Base-by-base conservation (phyloP, 306 rosid genomes). In the Glycyrrhiza uralensis region DNA sequence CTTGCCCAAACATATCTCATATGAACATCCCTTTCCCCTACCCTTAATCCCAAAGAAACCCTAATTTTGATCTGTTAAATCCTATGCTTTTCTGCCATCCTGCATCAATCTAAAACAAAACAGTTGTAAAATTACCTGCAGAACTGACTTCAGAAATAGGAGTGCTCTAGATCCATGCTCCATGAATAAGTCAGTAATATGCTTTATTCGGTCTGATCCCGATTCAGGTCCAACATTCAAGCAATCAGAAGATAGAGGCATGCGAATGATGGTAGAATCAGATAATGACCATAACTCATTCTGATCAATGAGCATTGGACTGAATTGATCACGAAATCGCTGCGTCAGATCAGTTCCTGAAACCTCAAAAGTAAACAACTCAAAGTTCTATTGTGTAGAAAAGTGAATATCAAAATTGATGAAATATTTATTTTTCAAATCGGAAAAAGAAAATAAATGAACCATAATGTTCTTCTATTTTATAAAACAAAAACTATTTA, bases 261-360 rank as follows among this genome's bases (percentile, higher is more conserved):
- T 93, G 23, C 98, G 98, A 66, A 93, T 91, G 76, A 91, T 86
- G 71, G 98, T 93, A 63, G 98, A 91, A 77, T 89, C 92, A 20
- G 80, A 78, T 66, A 82, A 79, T 6, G 96, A 69, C 94, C 89
- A 87, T 36, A 85, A 80, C 76, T 81, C 88, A 76, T 79, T 79
- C 58, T 71, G 94, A 77, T 87, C 86, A 61, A 89, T 72, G 77
- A 90, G 82, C 97, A 93, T 80, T 59, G 98, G 96, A 85, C 87
- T 79, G 81, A 93, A 93, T 72, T 93, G 98, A 79, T 93, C 97
- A 57, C 74, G 41, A 81, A 93, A 93, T 59, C 92, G 84, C 66
- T 77, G 88, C 14, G 82, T 87, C 87, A 93, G 85, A 78, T 89
- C 89, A 60, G 94, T 89, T 66, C 98, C 98, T 93, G 91, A 80